These are phyloP conservation scores for Penicillium fuscoglaucum DNA, from an alignment of 2,329 filamentous ascomycete genomes.

Conservation along the genomic window DNA sequence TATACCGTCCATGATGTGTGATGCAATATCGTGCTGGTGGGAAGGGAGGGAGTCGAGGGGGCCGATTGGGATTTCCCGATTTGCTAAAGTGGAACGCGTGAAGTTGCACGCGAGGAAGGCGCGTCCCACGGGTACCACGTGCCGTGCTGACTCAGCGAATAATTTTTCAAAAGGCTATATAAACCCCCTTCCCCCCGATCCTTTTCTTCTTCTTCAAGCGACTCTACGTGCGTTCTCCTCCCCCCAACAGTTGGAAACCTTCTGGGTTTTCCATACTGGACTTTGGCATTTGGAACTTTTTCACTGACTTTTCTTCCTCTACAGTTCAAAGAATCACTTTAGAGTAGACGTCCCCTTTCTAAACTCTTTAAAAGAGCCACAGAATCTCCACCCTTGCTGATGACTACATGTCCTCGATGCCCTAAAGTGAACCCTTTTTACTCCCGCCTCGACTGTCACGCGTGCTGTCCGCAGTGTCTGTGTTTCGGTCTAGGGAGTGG, in stretches of 20 bases:
- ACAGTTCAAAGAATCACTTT: conserved; percentile 83
- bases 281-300: background rate
- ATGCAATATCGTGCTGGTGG: conserved; percentile 17
- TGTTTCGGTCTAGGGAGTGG: conserved; percentile 73
- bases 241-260: conserved; percentile 4
- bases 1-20: conserved; percentile 63
- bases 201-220: conserved; percentile 15
- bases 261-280: background rate
- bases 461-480: conserved; percentile 37
- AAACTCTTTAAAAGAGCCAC: conserved; percentile 89
- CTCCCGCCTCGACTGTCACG: conserved; percentile 45
- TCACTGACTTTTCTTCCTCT: conserved; percentile 21
- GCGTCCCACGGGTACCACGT: conserved; percentile 2
- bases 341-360: conserved; percentile 91
- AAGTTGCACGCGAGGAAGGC: conserved; percentile 2
- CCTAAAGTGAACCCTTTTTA: conserved; percentile 79
- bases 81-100: conserved; percentile 37
- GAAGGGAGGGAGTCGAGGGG: conserved; percentile 18
- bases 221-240: conserved; percentile 13
- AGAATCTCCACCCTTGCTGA: conserved; percentile 92
- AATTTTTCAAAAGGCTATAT: conserved; percentile 10
- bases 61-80: conserved; percentile 27
- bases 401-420: conserved; percentile 82
- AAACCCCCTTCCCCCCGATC: conserved; percentile 1
- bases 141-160: background rate